phyloP scores from a whole-genome alignment of 192 early-diverging fungal species.

The Backusella australiensis region DNA sequence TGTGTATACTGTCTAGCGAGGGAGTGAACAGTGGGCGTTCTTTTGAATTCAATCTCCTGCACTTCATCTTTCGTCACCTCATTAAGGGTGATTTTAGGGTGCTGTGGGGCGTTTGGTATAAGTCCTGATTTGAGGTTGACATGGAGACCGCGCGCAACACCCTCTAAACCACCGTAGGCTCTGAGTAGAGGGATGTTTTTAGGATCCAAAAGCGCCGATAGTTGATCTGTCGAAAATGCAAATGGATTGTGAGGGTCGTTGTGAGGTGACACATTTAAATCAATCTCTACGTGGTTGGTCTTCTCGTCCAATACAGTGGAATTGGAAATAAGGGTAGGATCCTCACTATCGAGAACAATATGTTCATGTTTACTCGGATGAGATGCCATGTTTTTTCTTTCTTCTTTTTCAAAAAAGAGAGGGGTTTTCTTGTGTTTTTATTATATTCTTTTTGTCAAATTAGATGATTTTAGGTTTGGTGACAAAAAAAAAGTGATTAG shows the following conservation, averaged over 20 bases:
- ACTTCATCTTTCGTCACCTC: background rate
- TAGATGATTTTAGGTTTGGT: background rate
- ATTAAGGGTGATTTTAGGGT: constrained; percentile 5
- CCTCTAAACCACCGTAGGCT: constrained; percentile 44
- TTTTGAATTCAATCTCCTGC: background rate
- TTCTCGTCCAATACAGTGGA: constrained; percentile 5
- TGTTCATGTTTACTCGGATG: background rate
- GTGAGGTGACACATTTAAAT: constrained; percentile 20
- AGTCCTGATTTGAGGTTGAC: constrained; percentile 46
- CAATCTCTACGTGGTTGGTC: constrained; percentile 1
- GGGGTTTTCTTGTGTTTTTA: background rate
- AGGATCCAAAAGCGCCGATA: constrained; percentile 53
- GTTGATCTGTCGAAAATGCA: constrained; percentile 42
- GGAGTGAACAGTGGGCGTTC: constrained; percentile 1
- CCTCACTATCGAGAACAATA: constrained; percentile 7
- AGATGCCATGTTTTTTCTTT: background rate
- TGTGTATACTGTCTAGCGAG: background rate
- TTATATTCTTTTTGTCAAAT: background rate
- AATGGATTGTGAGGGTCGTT: constrained; percentile 45
- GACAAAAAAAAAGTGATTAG: background rate
- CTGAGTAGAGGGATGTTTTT: constrained; percentile 44
- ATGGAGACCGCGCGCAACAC: constrained; percentile 45
- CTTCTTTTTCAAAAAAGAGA: too few relatives aligned
- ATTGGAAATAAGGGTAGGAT: constrained; percentile 4
- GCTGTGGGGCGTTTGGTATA: background rate